Percentiles rank a stretch among this genome's conserved stretches.
phyloP scores from a whole-genome alignment of 768 basidiomycete genomes.

The Boletus reticuloceps region DNA sequence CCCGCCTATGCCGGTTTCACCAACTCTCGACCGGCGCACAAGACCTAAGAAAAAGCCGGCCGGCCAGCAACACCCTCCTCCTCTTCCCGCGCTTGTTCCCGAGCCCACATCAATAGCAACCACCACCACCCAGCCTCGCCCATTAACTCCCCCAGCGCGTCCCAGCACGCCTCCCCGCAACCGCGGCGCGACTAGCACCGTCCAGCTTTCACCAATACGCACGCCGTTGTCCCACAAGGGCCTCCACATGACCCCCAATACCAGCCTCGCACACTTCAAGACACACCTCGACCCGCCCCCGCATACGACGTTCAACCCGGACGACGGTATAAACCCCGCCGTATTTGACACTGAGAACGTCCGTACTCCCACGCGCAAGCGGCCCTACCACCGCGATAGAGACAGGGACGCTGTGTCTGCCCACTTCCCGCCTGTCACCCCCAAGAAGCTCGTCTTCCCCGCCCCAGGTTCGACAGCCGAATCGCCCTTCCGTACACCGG shows the following conservation, averaged over 20 bases:
- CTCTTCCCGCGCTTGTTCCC: slow-evolving; percentile 25
- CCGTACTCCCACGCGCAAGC: slow-evolving; percentile 46
- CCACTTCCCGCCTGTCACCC: slow-evolving; percentile 40
- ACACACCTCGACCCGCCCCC: slow-evolving; percentile 65
- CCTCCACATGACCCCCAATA: slow-evolving; percentile 64
- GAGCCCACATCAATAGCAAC: slow-evolving; percentile 16
- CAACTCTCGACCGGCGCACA: slow-evolving; percentile 40
- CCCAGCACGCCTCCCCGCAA: slow-evolving; percentile 40
- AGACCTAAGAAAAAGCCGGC: slow-evolving; percentile 21
- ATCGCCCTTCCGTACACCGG: slow-evolving; percentile 51
- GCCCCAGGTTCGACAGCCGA: slow-evolving; percentile 27
- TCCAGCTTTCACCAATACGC: slow-evolving; percentile 55
- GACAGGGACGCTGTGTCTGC: slow-evolving; percentile 18
- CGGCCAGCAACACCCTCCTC: slow-evolving; percentile 15
- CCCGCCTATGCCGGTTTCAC: slow-evolving; percentile 46
- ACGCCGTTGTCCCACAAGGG: slow-evolving; percentile 70
- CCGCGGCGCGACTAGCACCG: slow-evolving; percentile 22
- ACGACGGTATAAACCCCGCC: slow-evolving; percentile 36
- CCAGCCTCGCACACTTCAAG: slow-evolving; percentile 68
- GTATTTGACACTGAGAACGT: slow-evolving; percentile 37
- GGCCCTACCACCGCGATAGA: slow-evolving; percentile 29
- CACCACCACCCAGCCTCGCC: slow-evolving; percentile 15
- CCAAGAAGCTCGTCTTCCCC: slow-evolving; percentile 40
- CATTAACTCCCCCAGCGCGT: slow-evolving; percentile 37
- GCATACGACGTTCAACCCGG: slow-evolving; percentile 25